phyloP scores from a whole-genome alignment of 2,329 filamentous ascomycete genomes.

The Penicillium griseofulvum region DNA sequence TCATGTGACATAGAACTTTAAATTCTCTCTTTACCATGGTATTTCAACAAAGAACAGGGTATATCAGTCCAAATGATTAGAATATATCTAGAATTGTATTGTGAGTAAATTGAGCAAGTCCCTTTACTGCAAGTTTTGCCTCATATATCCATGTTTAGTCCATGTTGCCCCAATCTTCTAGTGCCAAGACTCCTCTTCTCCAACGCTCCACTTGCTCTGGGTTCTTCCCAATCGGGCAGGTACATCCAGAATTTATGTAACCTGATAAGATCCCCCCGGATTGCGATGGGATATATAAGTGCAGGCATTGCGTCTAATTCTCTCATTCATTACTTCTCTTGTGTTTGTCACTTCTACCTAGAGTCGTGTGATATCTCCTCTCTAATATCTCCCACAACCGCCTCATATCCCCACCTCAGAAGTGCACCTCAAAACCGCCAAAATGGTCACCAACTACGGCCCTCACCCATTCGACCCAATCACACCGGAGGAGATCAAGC shows the following conservation, averaged over 20 bases:
- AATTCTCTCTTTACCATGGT: not conserved
- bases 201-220: conserved; percentile 1
- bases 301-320: not conserved
- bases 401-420: not conserved
- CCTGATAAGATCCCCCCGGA: conserved; percentile 14
- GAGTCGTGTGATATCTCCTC: not conserved
- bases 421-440: conserved; percentile 9
- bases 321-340: not conserved
- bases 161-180: not conserved
- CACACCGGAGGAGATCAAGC: conserved; percentile 37
- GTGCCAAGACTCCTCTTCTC: not conserved
- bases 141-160: not conserved
- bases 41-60: too few species aligned
- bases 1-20: not conserved
- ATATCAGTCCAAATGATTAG: too few species aligned
- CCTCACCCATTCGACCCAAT: conserved; percentile 40
- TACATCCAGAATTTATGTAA: conserved; percentile 23
- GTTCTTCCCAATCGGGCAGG: conserved; percentile 27
- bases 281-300: conserved; percentile 11
- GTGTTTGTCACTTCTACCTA: not conserved
- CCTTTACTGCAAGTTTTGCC: not conserved
- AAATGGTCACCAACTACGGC: conserved; percentile 18
- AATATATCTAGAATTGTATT: not conserved
- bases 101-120: too few species aligned
- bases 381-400: not conserved